These are phyloP conservation scores for Ophiostoma perfectum DNA, from an alignment of 2,329 filamentous ascomycete genomes.

Conservation along the genomic window DNA sequence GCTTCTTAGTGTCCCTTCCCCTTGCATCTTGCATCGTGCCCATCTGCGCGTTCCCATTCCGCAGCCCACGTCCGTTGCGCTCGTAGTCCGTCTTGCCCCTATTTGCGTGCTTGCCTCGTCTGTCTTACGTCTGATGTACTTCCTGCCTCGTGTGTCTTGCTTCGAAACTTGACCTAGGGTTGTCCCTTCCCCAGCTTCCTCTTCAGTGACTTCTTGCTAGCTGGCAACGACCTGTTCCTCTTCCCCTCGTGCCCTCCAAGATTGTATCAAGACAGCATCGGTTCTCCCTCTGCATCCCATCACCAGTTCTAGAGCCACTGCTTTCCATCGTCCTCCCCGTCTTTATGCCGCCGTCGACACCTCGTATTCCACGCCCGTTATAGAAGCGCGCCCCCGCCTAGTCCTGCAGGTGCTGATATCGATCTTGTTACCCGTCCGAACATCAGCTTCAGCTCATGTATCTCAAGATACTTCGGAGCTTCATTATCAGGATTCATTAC, in stretches of 20 bases:
- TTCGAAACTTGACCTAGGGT: neutral
- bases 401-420: neutral
- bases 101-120: neutral
- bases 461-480: neutral
- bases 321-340: neutral
- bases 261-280: too few relatives aligned
- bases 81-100: neutral
- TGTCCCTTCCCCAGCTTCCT: neutral
- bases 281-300: neutral
- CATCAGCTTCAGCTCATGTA: neutral
- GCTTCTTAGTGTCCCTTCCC: neutral
- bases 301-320: neutral
- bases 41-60: neutral
- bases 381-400: neutral
- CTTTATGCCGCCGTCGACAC: neutral
- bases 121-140: neutral
- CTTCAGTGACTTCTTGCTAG: neutral
- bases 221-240: neutral
- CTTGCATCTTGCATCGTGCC: slow-evolving; percentile 9
- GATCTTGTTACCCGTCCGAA: neutral
- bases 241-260: too few relatives aligned
- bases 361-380: neutral
- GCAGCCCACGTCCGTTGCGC: neutral
- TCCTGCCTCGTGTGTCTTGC: neutral
- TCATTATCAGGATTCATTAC: neutral